Base-by-base conservation (phyloP, 2,329 filamentous ascomycete species). In the Sporothrix brunneoviolacea region DNA sequence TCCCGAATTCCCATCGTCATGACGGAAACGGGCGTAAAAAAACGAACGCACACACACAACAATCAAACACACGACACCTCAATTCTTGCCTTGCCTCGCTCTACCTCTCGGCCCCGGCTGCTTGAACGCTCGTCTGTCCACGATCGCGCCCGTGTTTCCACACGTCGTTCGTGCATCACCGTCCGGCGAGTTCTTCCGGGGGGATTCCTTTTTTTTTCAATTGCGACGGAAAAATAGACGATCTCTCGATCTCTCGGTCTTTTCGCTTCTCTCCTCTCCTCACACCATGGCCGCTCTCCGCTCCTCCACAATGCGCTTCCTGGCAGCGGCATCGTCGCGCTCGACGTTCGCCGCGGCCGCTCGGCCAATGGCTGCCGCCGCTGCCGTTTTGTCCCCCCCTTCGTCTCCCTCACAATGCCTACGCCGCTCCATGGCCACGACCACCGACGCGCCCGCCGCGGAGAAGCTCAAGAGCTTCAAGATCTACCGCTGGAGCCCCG, bases 401-500 rank as follows among this genome's bases (percentile, higher is more conserved):
- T 19, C 12, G 21, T 28, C 46, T 4, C 43, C 48, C 12, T 38
- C 48, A 51, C 48, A 48, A 45, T 70, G 74, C 57, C 60, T 70
- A 45, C 75, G 77, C 55, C 52, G 52, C 22, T 72, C 73, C 54
- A 77, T 81, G 72, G 77, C 77, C 50, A 71, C 76, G 3, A 70
- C 79, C 57, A 72, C 71, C 15, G 47, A 50, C 27, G 32, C 63
- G n/a, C 43, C 50, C 22, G 27, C 15, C 32, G 77, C 81, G 43
- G 77, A 86, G 50, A 76, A 75, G 62, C 82, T 87, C 74, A 97
- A 96, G 84, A 90, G 86, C 46, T 98, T 98, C 82, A 86, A 95
- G 71, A 86, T 98, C 76, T 98, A 98, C 83, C 83, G 93, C 69
- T 98, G 93, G 93, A 95, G 94, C 69, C 93, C 93, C 55, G 93